phyloP scores from a whole-genome alignment of 164 flowering plant genomes.

The Houttuynia cordata region DNA sequence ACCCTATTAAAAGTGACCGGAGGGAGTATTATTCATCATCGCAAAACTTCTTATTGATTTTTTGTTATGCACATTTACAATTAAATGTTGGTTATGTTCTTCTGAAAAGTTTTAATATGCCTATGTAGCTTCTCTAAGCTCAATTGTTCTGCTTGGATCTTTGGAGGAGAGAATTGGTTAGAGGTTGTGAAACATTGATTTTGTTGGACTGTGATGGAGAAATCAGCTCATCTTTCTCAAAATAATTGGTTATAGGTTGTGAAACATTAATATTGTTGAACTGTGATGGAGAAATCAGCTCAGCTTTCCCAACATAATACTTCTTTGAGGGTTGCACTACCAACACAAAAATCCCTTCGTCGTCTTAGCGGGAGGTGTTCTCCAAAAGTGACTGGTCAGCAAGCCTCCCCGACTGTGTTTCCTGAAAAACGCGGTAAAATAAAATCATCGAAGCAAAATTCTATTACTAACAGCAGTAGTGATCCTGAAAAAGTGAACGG shows the following conservation, averaged over 20 bases:
- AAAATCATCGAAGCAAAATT: slow-evolving; percentile 32
- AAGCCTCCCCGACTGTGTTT: slow-evolving; percentile 79
- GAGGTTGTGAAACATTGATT: background rate
- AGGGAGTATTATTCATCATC: background rate
- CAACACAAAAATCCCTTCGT: slow-evolving; percentile 50
- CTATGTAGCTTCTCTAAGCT: background rate
- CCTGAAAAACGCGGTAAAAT: slow-evolving; percentile 83
- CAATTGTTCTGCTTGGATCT: background rate
- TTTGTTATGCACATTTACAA: too few relatives aligned
- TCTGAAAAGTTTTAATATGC: background rate
- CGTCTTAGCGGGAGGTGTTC: slow-evolving; percentile 64
- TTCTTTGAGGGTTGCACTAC: slow-evolving; percentile 30
- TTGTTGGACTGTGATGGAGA: slow-evolving; percentile 41
- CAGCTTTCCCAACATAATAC: slow-evolving; percentile 37
- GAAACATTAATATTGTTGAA: background rate
- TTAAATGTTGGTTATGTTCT: background rate
- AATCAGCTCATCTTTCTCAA: slow-evolving; percentile 39
- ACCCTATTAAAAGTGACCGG: too few relatives aligned
- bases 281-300: slow-evolving; percentile 53
- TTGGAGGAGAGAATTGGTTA: background rate
- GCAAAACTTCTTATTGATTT: too few relatives aligned
- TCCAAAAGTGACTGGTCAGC: slow-evolving; percentile 66
- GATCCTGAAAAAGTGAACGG: slow-evolving; percentile 35
- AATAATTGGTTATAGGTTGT: slow-evolving; percentile 8
- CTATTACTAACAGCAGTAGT: slow-evolving; percentile 18